Evolutionary conservation across 2,329 filamentous ascomycete species (phyloP).

Genomic region (Paracoccidioides brasiliensis): DNA sequence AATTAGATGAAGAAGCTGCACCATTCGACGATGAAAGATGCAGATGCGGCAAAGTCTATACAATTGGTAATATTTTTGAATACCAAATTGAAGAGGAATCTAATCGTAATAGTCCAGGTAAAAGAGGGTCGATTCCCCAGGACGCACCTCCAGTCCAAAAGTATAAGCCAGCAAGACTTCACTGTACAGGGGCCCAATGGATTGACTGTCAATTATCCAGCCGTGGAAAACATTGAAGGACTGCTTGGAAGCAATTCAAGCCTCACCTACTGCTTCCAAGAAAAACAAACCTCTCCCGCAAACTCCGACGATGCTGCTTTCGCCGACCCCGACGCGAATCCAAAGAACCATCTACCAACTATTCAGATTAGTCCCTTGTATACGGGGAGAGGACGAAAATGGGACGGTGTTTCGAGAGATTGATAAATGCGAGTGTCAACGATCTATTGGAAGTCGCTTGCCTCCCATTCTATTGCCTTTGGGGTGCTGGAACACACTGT

Average conservation of each 20-base stretch:
- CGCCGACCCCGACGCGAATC: conserved; percentile 16
- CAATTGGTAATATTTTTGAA: not conserved
- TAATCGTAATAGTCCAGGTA: not conserved
- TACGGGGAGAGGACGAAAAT: conserved; percentile 11
- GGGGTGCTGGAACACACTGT: conserved; percentile 57
- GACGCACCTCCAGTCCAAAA: not conserved
- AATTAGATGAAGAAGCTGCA: too few species aligned
- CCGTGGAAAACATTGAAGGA: not conserved
- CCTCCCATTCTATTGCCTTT: conserved; percentile 31
- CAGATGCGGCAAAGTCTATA: not conserved
- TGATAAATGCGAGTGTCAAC: not conserved
- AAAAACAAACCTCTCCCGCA: conserved; percentile 55
- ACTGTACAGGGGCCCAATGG: not conserved
- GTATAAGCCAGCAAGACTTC: not conserved
- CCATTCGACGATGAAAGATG: not conserved
- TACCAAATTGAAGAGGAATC: not conserved
- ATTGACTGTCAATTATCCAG: not conserved
- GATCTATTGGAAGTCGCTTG: conserved; percentile 11
- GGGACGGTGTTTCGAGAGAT: not conserved
- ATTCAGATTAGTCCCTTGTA: conserved; percentile 17
- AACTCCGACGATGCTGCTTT: conserved; percentile 53
- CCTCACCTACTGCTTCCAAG: conserved; percentile 49
- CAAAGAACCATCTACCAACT: conserved; percentile 10
- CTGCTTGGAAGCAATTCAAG: not conserved
- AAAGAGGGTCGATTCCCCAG: not conserved